Evolutionary conservation across 305 asterid genomes (phyloP), one percentile per base, ranked within the genome.

Genomic region (Petunia hybrid): DNA sequence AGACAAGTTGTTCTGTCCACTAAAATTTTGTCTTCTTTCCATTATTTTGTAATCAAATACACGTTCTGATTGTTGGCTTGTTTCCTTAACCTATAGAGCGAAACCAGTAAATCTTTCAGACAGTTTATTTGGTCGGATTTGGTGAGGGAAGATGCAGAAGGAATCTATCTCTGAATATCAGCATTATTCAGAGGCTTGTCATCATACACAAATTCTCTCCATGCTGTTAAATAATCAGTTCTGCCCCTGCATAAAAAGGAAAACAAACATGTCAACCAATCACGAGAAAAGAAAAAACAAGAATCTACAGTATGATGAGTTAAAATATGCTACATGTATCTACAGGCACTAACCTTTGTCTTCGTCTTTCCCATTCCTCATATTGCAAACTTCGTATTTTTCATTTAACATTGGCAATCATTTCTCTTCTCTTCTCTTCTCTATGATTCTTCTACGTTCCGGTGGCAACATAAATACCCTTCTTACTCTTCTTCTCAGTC

Each of bases 161-260:
- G 48, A 70, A 31, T 6, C 10, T 31, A 3, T 48, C 42, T 55
- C 77, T 70, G 60, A 4, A 71, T 48, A 14, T 71, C 77, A 71
- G 77, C 62, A 48, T 6, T 31, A 5, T 35, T 22, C 31, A 22
- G 31, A 22, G 31, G 31, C 31, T 22, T 35, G 61, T 35, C 2
- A 1, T 71, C 78, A 48, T 71, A 71, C 35, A 48, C 62, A 10
- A 48, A 61, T 48, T 71, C 78, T 12, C 78, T 48, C 62, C 78
- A 48, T 71, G 13, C 48, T 71, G 45, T 71, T 46, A 48, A 16
- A 48, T 43, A 71, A 31, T 12, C 45, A 71, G 45, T 35, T 70
- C 62, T 8, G 13, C 4, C 62, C 43, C 13, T 71, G 78, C 78
- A 71, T 56, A 2, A 51, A 51, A 51, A 51, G 57, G 57, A 51